A percentile compares a stretch with the other conserved stretches of the same genome.
These are phyloP conservation scores for Cladosporium sp. DNA, from an alignment of 2,329 filamentous ascomycete genomes.

Conservation along the genomic window DNA sequence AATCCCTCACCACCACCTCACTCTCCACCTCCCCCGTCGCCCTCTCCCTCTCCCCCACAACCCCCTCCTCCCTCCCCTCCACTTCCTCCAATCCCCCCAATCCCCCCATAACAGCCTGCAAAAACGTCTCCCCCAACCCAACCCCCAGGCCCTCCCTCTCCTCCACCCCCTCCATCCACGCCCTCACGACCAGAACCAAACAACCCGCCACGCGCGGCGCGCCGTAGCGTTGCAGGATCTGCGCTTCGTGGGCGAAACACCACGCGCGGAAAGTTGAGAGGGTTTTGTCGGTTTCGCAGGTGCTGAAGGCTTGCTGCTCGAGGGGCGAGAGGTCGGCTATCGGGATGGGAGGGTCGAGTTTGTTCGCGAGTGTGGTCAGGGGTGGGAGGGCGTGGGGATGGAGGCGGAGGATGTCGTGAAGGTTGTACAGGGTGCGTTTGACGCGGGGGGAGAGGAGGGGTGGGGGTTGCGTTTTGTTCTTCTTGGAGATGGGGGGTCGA, in stretches of 20 bases:
- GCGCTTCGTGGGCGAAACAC: neutral
- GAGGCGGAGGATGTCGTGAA: neutral
- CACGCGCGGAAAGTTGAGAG: neutral
- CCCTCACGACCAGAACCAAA: neutral
- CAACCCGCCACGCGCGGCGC: neutral
- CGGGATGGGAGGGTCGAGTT: neutral
- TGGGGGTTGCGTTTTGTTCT: neutral
- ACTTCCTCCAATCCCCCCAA: constrained; percentile 2
- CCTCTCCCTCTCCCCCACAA: neutral
- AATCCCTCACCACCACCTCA: too few relatives aligned
- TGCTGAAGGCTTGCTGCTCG: too few relatives aligned
- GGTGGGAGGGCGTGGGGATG: neutral
- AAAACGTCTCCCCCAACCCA: neutral
- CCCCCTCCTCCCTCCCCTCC: neutral
- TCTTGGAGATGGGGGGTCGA: neutral
- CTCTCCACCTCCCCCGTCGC: neutral
- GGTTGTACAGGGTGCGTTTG: neutral
- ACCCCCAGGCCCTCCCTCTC: neutral
- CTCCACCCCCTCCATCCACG: neutral
- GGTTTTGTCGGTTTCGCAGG: neutral
- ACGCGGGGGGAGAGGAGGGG: neutral
- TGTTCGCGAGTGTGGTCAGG: neutral
- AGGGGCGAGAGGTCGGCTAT: too few relatives aligned
- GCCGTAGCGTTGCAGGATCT: neutral
- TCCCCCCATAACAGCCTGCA: neutral